Percentiles rank a stretch among this genome's conserved stretches.
Conservation (phyloP, 1,139 yeast genomes). For the Blastobotrys ciferrii region DNA sequence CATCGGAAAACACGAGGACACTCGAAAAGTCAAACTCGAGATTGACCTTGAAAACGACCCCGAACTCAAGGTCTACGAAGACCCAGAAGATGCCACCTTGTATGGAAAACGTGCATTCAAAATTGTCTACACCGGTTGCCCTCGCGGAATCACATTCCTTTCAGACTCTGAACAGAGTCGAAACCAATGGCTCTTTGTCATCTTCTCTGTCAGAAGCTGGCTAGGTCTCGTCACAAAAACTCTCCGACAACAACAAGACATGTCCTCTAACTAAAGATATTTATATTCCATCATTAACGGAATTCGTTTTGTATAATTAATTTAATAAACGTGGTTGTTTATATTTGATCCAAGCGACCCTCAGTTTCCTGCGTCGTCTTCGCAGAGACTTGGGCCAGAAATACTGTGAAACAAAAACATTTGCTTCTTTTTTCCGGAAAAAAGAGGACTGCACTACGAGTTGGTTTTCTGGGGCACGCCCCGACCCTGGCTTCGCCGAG, state of each 20-base stretch:
- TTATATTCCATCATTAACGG: background rate
- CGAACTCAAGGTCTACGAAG: conserved; percentile 40
- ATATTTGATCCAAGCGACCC: background rate
- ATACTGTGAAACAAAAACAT: too few species aligned
- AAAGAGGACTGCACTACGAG: too few species aligned
- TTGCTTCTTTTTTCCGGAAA: too few species aligned
- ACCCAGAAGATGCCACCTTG: conserved; percentile 33
- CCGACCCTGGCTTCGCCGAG: too few species aligned
- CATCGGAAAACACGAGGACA: conserved; percentile 62
- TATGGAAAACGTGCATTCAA: conserved; percentile 47
- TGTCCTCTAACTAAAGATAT: background rate
- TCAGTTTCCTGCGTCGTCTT: too few species aligned
- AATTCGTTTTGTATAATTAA: background rate
- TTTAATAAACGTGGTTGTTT: background rate
- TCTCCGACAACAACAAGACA: background rate
- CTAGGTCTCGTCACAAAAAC: background rate
- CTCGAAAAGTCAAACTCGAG: conserved; percentile 61
- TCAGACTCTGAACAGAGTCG: conserved; percentile 57
- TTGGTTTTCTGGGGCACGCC: too few species aligned
- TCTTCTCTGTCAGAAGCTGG: conserved; percentile 16
- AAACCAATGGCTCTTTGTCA: conserved; percentile 49
- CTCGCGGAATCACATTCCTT: conserved; percentile 59
- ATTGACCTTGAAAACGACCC: conserved; percentile 60
- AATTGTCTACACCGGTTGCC: conserved; percentile 57
- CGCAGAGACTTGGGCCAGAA: too few species aligned